Evolutionary conservation across 331 rosid genomes (phyloP), one percentile per base, ranked within the genome.

Genomic region (Erythrophleum ivorense): DNA sequence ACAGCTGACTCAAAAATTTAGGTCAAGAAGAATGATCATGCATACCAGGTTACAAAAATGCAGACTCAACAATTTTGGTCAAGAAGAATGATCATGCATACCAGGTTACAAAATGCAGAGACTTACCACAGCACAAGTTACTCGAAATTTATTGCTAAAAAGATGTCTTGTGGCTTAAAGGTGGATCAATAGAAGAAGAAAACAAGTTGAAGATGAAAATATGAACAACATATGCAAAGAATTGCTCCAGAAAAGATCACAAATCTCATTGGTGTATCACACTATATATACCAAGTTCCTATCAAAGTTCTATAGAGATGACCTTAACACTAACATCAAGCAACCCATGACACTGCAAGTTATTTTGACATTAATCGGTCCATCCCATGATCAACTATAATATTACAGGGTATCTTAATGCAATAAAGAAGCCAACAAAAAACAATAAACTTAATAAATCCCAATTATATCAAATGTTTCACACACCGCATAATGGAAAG

Each of bases 401-500:
- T n/a, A 55, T 43, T 12, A 54, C 34, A 40, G 24, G 29, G 49
- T 34, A 75, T 21, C 67, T 5, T 43, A 78, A 73, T 18, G 40
- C 52, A 78, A 60, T 46, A 69, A 65, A 73, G 10, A 86, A 59
- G 62, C 9, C 41, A 68, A 67, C 45, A 63, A 77, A 71, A 68
- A 65, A 80, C 36, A 24, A 24, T 24, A 24, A 24, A 24, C 29
- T 24, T 12, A 69, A 73, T 49, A 77, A 59, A 62, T 73, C 45
- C 8, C 64, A 78, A 54, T 83, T 34, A 34, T 9, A 80, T 80
- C 49, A 75, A 78, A 78, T 69, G 80, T 48, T 86, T 73, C 80
- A 94, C 97, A 86, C 85, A 96, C 99, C 38, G 97, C 89, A 79
- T 94, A 96, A 87, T 96, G 98, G 90, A 96, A 96, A 80, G 91